A percentile compares a stretch with the other conserved stretches of the same genome.
Evolutionary conservation across 129 eudicot genomes (phyloP).

Genomic region (Sambucus nigra): DNA sequence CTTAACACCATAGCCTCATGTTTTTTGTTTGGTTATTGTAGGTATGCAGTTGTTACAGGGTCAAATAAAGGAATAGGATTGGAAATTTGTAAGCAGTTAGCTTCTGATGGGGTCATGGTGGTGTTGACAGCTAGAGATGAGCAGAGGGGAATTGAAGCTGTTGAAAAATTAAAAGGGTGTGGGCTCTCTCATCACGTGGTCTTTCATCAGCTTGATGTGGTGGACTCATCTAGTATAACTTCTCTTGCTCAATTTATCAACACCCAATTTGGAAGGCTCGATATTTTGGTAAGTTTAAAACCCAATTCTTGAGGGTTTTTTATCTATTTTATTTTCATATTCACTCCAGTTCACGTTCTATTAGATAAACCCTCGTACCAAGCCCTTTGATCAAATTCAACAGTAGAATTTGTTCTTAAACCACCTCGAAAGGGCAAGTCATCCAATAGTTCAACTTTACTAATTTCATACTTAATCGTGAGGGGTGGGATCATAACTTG

Average conservation of each 20-base stretch:
- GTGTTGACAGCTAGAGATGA: conserved; percentile 61
- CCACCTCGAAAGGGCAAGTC: no score
- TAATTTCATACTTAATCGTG: no score
- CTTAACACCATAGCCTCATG: not conserved
- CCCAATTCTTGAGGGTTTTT: not conserved
- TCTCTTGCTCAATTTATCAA: conserved; percentile 45
- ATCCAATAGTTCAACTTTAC: no score
- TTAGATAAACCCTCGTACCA: no score
- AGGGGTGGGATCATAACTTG: no score
- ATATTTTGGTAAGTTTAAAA: conserved; percentile 33
- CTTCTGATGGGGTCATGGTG: conserved; percentile 47
- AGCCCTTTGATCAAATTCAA: no score
- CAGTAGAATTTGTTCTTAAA: no score
- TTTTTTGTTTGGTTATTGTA: conserved; percentile 12
- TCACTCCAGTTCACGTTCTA: not conserved
- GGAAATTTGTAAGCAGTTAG: conserved; percentile 62
- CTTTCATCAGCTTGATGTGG: conserved; percentile 65
- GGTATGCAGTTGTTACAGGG: conserved; percentile 80
- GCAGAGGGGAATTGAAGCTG: conserved; percentile 46
- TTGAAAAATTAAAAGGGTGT: conserved; percentile 25
- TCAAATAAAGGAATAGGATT: conserved; percentile 74
- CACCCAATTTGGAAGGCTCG: conserved; percentile 41
- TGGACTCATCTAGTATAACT: conserved; percentile 32
- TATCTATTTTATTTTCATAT: not conserved
- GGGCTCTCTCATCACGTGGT: conserved; percentile 28